Evolutionary conservation across 2,329 filamentous ascomycete species (phyloP).

Genomic region (Podosphaera fusca): DNA sequence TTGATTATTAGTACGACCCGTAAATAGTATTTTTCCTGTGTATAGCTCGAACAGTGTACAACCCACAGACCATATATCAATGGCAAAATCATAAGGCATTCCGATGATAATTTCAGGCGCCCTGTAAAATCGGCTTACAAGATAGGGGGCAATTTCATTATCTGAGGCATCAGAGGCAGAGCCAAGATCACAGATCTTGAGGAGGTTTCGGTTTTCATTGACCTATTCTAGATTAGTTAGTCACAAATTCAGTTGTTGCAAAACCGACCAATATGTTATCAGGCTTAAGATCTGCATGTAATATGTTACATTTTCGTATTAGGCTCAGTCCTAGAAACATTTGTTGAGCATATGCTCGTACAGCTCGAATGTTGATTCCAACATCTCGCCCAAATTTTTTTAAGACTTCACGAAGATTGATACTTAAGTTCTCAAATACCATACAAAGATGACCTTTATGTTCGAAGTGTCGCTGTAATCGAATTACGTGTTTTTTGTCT

Average conservation of each 20-base stretch:
- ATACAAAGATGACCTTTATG: slow-evolving; percentile 91
- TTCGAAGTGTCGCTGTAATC: slow-evolving; percentile 69
- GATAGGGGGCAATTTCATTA: slow-evolving; percentile 78
- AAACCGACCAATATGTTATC: slow-evolving; percentile 57
- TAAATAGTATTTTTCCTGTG: slow-evolving; percentile 92
- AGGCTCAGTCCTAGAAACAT: slow-evolving; percentile 78
- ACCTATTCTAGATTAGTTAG: slow-evolving; percentile 22
- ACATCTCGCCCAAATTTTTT: slow-evolving; percentile 92
- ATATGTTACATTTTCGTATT: slow-evolving; percentile 74
- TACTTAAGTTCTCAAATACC: slow-evolving; percentile 83
- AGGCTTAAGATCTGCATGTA: slow-evolving; percentile 91
- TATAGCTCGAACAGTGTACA: slow-evolving; percentile 94
- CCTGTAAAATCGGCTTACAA: slow-evolving; percentile 92
- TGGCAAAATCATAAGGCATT: slow-evolving; percentile 82
- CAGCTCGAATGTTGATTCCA: slow-evolving; percentile 72
- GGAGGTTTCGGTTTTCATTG: slow-evolving; percentile 56
- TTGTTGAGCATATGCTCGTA: slow-evolving; percentile 75
- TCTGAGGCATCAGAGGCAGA: slow-evolving; percentile 87
- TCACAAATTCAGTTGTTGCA: background rate
- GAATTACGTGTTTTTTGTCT: slow-evolving; percentile 77
- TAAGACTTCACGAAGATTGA: slow-evolving; percentile 81
- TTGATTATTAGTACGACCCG: slow-evolving; percentile 87
- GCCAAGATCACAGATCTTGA: slow-evolving; percentile 91
- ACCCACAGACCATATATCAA: slow-evolving; percentile 95
- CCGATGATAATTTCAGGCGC: slow-evolving; percentile 93